Evolutionary conservation across 2,329 filamentous ascomycete species (phyloP), one percentile per base, ranked within the genome.

Genomic region (Herpotrichia juniperi): DNA sequence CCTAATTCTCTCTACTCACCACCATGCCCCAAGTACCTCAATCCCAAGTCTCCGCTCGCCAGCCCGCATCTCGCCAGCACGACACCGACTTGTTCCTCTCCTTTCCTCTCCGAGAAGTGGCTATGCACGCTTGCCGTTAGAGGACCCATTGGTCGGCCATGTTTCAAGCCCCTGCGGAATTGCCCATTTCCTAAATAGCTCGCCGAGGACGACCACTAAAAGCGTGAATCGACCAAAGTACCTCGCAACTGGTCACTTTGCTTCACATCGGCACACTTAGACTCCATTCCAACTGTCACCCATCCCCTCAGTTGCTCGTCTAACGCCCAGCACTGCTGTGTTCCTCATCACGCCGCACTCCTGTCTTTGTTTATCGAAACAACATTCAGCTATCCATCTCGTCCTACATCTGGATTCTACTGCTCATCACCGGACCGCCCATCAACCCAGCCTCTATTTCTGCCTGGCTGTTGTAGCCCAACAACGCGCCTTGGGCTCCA

Each of bases 151-250:
- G 71, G 71, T 64, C 62, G 63, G 61, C 61, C 58, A 59, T 70
- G 70, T 74, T 73, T 74, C 72, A 75, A 54, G 50, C 63, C 71
- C 68, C 69, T 71, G 70, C 56, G 61, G 55, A 61, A 56, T 64
- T 61, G 62, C 61, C 69, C 59, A 59, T 61, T 57, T 66, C 53
- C 57, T 59, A 64, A 71, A 68, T 73, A 74, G 73, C 69, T 69
- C 61, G 46, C 61, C 54, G 59, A 58, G 50, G 57, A 56, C 71
- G 63, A 71, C 73, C 71, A 75, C 62, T 74, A 51, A 72, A 52
- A 69, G 57, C 56, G 50, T 61, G 54, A 64, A 71, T 56, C 51
- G 42, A 35, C 54, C 55, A 61, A 57, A 57, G 56, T 66, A 71
- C 66, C 57, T 66, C 56, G 48, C 65, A 58, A 68, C 63, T 74